Base-by-base conservation (phyloP, 1,284 basidiomycete species). In the Cystobasidium pallidum region DNA sequence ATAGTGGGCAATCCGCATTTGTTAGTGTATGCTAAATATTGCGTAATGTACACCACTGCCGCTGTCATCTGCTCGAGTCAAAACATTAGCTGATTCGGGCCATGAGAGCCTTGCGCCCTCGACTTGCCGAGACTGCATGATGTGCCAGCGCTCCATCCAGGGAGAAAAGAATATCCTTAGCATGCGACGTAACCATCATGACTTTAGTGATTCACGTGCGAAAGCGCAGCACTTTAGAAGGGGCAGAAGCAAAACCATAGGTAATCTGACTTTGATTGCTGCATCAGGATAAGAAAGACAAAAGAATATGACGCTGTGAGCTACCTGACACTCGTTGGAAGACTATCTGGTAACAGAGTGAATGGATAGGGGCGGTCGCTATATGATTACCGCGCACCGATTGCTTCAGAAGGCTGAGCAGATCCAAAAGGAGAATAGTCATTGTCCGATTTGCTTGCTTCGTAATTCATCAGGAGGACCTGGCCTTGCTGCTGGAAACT, bases 401-500 rank as follows among this genome's bases (percentile, higher is more conserved):
- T 64, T 8, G 62, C 45, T n/a, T 64, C 59, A 2, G 21, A 13
- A 64, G 45, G 15, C 24, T 32, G 47, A n/a, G 19, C 30, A 34
- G 62, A 64, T 17, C 45, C 62, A 21, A 64, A 64, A 2, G 62
- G 47, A 8, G 28, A 32, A 17, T 34, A 43, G 19, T 64, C 62
- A 49, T 36, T 41, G 39, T 59, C 36, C 51, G 32, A 21, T 39
- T 47, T 52, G n/a, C 30, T 52, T n/a, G 34, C 47, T 55, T 71
- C 61, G 32, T 59, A 71, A 58, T 45, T 63, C 68, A 71, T 71
- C 19, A 71, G 51, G 2, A 71, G 39, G 21, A 64, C 61, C 26
- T 62, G 59, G 26, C 73, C 73, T 28, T 63, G 58, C 34, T 65
- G 61, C 36, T 66, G 62, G 57, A 76, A 77, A 28, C 43, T 59